These are phyloP conservation scores for Mucor velutinosus DNA, from an alignment of 371 early-diverging fungal genomes.

Conservation along the genomic window DNA sequence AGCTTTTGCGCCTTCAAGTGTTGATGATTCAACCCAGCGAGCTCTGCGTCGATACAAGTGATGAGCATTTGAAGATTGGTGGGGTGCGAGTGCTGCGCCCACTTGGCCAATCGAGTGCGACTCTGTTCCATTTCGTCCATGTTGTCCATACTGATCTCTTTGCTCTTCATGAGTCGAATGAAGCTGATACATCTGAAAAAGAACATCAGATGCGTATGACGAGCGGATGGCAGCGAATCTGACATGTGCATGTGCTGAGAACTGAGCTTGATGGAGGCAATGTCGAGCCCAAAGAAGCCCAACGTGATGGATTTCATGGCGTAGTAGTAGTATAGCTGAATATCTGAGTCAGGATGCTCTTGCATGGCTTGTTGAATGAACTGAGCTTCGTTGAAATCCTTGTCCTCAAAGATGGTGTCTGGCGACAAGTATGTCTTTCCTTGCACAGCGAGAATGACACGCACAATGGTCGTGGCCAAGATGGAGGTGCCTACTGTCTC, in stretches of 20 bases:
- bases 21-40: conserved; percentile 32
- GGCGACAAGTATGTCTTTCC: conserved; percentile 39
- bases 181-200: conserved; percentile 46
- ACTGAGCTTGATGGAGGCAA: conserved; percentile 32
- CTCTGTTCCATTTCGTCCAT: conserved; percentile 22
- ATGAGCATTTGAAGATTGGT: conserved; percentile 38
- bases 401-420: conserved; percentile 40
- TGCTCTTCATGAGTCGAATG: conserved; percentile 23
- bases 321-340: conserved; percentile 30
- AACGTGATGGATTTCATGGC: conserved; percentile 36
- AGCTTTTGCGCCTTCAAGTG: conserved; percentile 28
- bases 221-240: conserved; percentile 35
- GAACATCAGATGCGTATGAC: conserved; percentile 44
- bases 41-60: conserved; percentile 46
- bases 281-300: conserved; percentile 35
- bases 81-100: conserved; percentile 39
- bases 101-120: conserved; percentile 27
- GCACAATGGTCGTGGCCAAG: conserved; percentile 34
- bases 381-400: conserved; percentile 30
- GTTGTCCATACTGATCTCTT: neutral
- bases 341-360: neutral
- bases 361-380: conserved; percentile 22
- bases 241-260: conserved; percentile 28
- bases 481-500: conserved; percentile 30
- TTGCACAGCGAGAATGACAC: conserved; percentile 42